phyloP scores from a whole-genome alignment of 2,329 filamentous ascomycete species.

The Diaporthe vexans region DNA sequence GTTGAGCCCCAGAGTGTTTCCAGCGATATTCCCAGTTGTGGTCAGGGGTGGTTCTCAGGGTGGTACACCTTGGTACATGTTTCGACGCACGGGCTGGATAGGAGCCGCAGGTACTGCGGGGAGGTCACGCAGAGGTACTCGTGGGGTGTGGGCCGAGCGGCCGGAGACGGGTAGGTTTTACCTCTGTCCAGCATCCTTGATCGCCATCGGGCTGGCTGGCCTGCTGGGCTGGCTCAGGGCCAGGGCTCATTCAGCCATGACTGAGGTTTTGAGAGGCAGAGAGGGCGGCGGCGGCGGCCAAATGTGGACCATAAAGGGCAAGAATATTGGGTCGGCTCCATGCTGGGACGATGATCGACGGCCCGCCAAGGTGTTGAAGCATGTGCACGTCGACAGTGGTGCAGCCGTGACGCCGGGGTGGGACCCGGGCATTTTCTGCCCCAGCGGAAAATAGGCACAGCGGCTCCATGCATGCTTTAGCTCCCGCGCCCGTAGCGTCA shows the following conservation, averaged over 20 bases:
- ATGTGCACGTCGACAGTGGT: slow-evolving; percentile 7
- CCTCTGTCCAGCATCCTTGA: slow-evolving; percentile 28
- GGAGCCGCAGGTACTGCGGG: background rate
- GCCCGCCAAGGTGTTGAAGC: slow-evolving; percentile 16
- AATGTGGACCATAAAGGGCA: slow-evolving; percentile 13
- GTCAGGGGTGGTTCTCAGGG: slow-evolving; percentile 21
- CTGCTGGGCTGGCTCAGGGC: background rate
- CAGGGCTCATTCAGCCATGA: slow-evolving; percentile 19
- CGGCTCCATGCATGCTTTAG: slow-evolving; percentile 31
- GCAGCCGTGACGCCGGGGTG: slow-evolving; percentile 17
- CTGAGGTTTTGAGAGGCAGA: background rate
- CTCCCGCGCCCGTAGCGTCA: slow-evolving; percentile 33
- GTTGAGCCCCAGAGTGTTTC: slow-evolving; percentile 22
- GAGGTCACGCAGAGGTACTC: slow-evolving; percentile 26
- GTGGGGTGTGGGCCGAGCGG: slow-evolving; percentile 20
- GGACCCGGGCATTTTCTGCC: background rate
- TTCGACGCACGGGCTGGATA: slow-evolving; percentile 30
- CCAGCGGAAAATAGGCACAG: slow-evolving; percentile 24
- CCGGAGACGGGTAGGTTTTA: slow-evolving; percentile 31
- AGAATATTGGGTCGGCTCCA: slow-evolving; percentile 25
- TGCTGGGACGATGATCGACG: slow-evolving; percentile 33
- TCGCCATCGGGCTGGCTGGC: slow-evolving; percentile 1
- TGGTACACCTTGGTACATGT: slow-evolving; percentile 5
- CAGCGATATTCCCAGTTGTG: slow-evolving; percentile 27
- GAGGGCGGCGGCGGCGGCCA: slow-evolving; percentile 27